Conservation (phyloP, 768 basidiomycete genomes). For the Sistotremastrum niveocremeum region DNA sequence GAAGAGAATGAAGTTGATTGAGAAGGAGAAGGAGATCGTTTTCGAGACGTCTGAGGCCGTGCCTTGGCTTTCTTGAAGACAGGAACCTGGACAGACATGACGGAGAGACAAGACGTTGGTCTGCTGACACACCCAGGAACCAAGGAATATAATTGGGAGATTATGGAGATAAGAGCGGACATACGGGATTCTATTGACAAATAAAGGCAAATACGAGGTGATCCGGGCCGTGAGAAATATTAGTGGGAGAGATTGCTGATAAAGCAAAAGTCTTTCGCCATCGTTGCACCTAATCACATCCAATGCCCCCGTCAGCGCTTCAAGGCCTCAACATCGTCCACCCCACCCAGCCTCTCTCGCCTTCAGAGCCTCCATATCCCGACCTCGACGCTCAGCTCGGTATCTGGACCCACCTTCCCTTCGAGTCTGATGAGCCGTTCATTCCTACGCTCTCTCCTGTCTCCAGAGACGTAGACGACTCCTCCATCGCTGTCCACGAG, state of each 20-base stretch:
- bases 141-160: no score
- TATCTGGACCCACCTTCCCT: constrained; percentile 73
- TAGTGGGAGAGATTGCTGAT: no score
- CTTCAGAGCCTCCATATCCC: constrained; percentile 45
- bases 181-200: no score
- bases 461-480: background rate
- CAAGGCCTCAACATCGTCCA: constrained; percentile 76
- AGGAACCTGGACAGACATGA: constrained; percentile 31
- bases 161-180: no score
- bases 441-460: constrained; percentile 9
- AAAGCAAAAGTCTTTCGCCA: no score
- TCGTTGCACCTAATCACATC: background rate
- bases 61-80: constrained; percentile 84
- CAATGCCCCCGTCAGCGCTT: constrained; percentile 49
- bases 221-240: no score
- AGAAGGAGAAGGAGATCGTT: constrained; percentile 59
- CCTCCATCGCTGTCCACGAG: background rate
- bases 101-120: no score
- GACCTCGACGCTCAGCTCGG: constrained; percentile 69
- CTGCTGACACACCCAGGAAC: no score
- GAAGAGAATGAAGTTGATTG: constrained; percentile 14
- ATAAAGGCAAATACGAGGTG: no score
- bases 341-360: constrained; percentile 26
- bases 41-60: constrained; percentile 62
- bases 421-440: constrained; percentile 63